Conservation (phyloP, 441 rosid genomes). For the Eruca vesicaria region DNA sequence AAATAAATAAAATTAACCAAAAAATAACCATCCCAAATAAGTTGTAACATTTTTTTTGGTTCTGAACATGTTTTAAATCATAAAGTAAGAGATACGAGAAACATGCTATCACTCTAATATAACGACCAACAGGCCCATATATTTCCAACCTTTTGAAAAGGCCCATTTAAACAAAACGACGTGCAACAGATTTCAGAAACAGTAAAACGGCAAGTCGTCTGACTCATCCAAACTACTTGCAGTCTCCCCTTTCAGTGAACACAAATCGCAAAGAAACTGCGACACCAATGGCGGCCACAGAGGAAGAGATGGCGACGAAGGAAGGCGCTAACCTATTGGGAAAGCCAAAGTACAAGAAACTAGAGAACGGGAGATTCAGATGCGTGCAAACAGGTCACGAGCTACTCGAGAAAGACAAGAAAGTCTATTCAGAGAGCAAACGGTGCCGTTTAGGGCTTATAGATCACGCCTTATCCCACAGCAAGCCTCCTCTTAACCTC, state of each 20-base stretch:
- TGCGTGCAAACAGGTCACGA: slow-evolving; percentile 95
- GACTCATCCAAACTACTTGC: slow-evolving; percentile 6
- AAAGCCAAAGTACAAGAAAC: slow-evolving; percentile 54
- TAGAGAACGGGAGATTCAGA: slow-evolving; percentile 74
- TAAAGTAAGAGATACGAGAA: too few relatives aligned
- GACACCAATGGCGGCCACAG: slow-evolving; percentile 36
- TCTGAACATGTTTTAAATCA: background rate
- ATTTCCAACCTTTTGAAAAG: background rate
- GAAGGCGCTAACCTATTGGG: slow-evolving; percentile 74
- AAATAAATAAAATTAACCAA: too few relatives aligned
- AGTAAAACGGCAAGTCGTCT: slow-evolving; percentile 21
- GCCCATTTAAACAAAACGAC: slow-evolving; percentile 15
- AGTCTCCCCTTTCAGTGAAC: slow-evolving; percentile 1
- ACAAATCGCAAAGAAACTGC: slow-evolving; percentile 3
- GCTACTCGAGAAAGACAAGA: slow-evolving; percentile 70
- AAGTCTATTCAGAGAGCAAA: slow-evolving; percentile 66
- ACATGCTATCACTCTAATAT: too few relatives aligned
- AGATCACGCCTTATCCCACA: slow-evolving; percentile 65
- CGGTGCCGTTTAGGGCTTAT: slow-evolving; percentile 91
- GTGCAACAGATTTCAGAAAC: background rate
- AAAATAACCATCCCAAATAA: too few relatives aligned
- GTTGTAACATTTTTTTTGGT: too few relatives aligned
- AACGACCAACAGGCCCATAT: slow-evolving; percentile 8
- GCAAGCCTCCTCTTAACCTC: slow-evolving; percentile 79
- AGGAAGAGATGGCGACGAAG: slow-evolving; percentile 39